Percentiles rank a stretch among this genome's conserved stretches.
These are phyloP conservation scores for Blastocystis sp. DNA, from an alignment of 352 stramenopile species.

Conservation along the genomic window DNA sequence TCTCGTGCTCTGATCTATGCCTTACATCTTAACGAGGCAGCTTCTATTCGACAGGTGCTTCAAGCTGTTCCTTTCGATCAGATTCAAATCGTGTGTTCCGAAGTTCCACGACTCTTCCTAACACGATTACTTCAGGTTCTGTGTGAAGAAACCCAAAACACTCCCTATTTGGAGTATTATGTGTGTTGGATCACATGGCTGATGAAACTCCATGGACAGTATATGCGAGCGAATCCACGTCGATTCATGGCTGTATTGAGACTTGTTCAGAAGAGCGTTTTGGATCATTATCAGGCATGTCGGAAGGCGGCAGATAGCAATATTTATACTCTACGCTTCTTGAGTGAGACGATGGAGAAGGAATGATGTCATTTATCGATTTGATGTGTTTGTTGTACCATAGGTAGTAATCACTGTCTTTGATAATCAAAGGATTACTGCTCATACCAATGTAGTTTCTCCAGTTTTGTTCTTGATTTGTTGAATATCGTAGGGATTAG, in stretches of 20 bases:
- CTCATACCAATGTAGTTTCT: background rate
- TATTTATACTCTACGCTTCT: constrained; percentile 34
- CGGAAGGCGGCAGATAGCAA: background rate
- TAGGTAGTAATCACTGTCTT: background rate
- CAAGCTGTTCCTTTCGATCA: constrained; percentile 79
- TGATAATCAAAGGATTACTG: background rate
- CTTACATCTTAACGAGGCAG: constrained; percentile 89
- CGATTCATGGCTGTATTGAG: constrained; percentile 76
- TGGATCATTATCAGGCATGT: constrained; percentile 69
- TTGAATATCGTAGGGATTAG: background rate
- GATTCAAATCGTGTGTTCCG: constrained; percentile 81
- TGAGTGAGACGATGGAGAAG: constrained; percentile 12
- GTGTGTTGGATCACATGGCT: constrained; percentile 86
- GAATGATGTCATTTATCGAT: background rate
- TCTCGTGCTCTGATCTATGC: constrained; percentile 86
- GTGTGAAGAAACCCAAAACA: constrained; percentile 80
- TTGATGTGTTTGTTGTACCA: constrained; percentile 66
- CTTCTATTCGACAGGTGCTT: constrained; percentile 81
- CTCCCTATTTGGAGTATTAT: constrained; percentile 92
- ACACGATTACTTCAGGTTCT: constrained; percentile 83
- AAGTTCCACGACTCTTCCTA: constrained; percentile 81
- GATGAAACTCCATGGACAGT: constrained; percentile 82
- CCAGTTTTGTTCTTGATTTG: background rate
- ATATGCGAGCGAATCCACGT: constrained; percentile 72
- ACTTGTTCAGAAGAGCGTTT: constrained; percentile 77